Base-by-base conservation (phyloP, 2,329 filamentous ascomycete genomes). In the Cucurbitaria berberidis region DNA sequence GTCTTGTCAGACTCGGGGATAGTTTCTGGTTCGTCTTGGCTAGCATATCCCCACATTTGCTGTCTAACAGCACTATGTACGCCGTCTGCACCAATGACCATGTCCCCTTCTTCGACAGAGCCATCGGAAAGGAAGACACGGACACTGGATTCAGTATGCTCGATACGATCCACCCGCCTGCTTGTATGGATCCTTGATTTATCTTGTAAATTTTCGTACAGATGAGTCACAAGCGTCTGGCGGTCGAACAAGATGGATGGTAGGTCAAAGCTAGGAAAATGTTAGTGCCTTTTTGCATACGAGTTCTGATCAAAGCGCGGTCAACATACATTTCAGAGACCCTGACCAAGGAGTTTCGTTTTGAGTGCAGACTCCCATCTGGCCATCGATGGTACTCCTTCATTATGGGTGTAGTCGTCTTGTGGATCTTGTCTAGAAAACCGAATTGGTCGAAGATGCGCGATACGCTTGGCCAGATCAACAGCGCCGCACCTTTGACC, bases 391-490 rank as follows among this genome's bases (percentile, higher is more conserved):
- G 38, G 16, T 42, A 53, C 16, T 62, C 56, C 8, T 35, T 34
- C 11, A 19, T 30, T 1, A 63, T 26, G 7, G 59, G 59, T 16
- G 59, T 53, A 9, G 34, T 53, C 1, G 49, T 44, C 1, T 50
- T 36, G 39, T 48, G 24, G 6, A 64, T 58, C 18, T 48, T 40
- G 16, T 59, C 39, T 18, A 59, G 30, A 40, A 62, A 58, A 5
- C 64, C 67, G 13, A 67, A 60, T 11, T 68, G 66, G 32, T 68
- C 67, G 16, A 70, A 54, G 21, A 68, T 52, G 15, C 64, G 61
- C 13, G 44, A 48, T 11, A 56, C 57, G 21, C 55, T 53, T 22
- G 66, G 67, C 27, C 51, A 63, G 39, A 68, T 48, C 6, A 57
- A 60, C 27, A 68, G 47, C 11, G 59, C 61, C 15, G 67, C 66